Evolutionary conservation across 2,329 filamentous ascomycete species (phyloP), one percentile per base, ranked within the genome.

Genomic region (Colletotrichum sp.): DNA sequence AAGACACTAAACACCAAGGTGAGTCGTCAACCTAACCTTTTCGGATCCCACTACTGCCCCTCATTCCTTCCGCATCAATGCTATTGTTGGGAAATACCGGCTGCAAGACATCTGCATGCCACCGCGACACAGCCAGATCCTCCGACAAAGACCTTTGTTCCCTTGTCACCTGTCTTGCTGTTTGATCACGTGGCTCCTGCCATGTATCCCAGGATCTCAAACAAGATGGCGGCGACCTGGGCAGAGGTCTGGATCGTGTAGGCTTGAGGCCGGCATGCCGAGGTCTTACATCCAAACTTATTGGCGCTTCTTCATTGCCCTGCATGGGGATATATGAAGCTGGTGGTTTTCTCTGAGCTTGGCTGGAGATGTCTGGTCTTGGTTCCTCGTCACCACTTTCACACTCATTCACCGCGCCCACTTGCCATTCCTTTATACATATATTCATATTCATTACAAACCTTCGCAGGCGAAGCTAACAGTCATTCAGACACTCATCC

Each of bases 401-500:
- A 55, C 69, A 9, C 26, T 68, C 48, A 9, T 61, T 64, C 48
- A 28, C 39, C 59, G 30, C 26, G 34, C 32, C 59, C 13, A 52
- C 36, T 30, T 16, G 39, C 30, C 48, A 21, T 59, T 65, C 21
- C n/a, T 65, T 59, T 34, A 30, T 32, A 69, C 65, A 59, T 69
- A 21, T 43, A 18, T 60, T n/a, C 61, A 39, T 7, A 30, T 64
- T 26, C 28, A 55, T 69, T 21, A 59, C 7, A 52, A 36, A 24
- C 43, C 75, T 77, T 77, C 75, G 74, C 74, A 13, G 73, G 76
- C 73, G 71, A 78, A 74, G 71, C 75, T 78, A 71, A 78, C 63
- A 48, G 59, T 78, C 74, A 55, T 72, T 74, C 64, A 79, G 74
- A 75, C 43, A 28, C 55, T 69, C 63, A 71, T 70, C 30, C 59